A percentile compares a stretch with the other conserved stretches of the same genome.
phyloP scores from a whole-genome alignment of 768 basidiomycete species.

The Leucocoprinus sp. region DNA sequence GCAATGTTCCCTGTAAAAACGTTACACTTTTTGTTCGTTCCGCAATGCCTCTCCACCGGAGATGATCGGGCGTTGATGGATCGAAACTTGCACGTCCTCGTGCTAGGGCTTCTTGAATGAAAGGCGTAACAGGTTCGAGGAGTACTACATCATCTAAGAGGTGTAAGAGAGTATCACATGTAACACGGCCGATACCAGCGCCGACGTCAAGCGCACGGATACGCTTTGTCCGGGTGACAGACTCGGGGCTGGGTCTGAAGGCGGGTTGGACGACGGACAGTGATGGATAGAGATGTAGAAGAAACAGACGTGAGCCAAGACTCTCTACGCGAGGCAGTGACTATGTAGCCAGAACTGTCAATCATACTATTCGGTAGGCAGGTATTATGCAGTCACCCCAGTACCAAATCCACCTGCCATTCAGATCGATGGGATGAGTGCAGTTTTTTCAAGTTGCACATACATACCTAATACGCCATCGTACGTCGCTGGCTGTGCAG shows the following conservation, averaged over 20 bases:
- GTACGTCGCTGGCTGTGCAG: slow-evolving; percentile 65
- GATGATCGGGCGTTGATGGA: slow-evolving; percentile 14
- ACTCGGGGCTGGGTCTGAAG: slow-evolving; percentile 34
- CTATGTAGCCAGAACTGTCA: slow-evolving; percentile 28
- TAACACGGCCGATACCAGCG: slow-evolving; percentile 91
- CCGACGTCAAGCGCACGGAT: slow-evolving; percentile 83
- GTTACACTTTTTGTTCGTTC: slow-evolving; percentile 63
- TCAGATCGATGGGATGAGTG: background rate
- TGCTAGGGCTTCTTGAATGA: slow-evolving; percentile 64
- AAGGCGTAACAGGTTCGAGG: slow-evolving; percentile 78
- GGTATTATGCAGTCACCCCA: slow-evolving; percentile 41
- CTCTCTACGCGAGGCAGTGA: slow-evolving; percentile 87
- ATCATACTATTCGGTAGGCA: background rate
- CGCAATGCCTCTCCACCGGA: slow-evolving; percentile 60
- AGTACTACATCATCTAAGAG: slow-evolving; percentile 83
- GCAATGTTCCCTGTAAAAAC: slow-evolving; percentile 73
- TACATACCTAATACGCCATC: slow-evolving; percentile 70
- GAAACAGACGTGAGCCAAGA: slow-evolving; percentile 81
- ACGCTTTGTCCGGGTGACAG: slow-evolving; percentile 22
- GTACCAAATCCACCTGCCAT: slow-evolving; percentile 30
- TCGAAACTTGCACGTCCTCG: slow-evolving; percentile 27
- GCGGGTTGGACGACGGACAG: slow-evolving; percentile 74
- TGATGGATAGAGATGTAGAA: slow-evolving; percentile 73
- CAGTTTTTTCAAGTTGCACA: too few relatives aligned
- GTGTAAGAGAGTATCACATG: slow-evolving; percentile 80